Evolutionary conservation across 78 protist species (phyloP).

Genomic region (Dictyostelium purpureum): DNA sequence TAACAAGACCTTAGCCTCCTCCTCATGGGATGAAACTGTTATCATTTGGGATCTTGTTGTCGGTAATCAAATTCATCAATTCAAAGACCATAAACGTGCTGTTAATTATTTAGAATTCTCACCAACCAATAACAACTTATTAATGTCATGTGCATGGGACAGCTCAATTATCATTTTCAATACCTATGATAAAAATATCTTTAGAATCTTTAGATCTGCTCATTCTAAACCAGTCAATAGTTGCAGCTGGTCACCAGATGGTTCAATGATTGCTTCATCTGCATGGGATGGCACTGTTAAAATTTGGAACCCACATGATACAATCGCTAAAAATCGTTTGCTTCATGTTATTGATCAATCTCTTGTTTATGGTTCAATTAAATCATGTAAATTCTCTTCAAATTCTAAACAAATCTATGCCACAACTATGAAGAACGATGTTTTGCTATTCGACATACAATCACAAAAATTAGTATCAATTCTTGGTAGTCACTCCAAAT

Average conservation of each 20-base stretch:
- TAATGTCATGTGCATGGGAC: slow-evolving; percentile 71
- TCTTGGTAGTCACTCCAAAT: slow-evolving; percentile 39
- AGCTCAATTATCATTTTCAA: slow-evolving; percentile 19
- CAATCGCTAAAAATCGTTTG: slow-evolving; percentile 1
- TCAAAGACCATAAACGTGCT: slow-evolving; percentile 70
- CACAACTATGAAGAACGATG: slow-evolving; percentile 50
- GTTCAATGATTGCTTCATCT: slow-evolving; percentile 58
- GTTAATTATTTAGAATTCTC: slow-evolving; percentile 44
- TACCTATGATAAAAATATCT: background rate
- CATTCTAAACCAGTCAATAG: slow-evolving; percentile 73
- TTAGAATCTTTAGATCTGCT: slow-evolving; percentile 12
- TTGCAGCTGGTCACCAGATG: slow-evolving; percentile 42
- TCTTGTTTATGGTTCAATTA: background rate
- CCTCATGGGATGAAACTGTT: slow-evolving; percentile 71
- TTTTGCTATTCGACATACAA: slow-evolving; percentile 26
- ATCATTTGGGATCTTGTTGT: slow-evolving; percentile 80
- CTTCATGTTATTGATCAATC: slow-evolving; percentile 29
- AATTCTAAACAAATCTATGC: slow-evolving; percentile 68
- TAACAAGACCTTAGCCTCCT: slow-evolving; percentile 61
- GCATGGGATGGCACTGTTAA: slow-evolving; percentile 78
- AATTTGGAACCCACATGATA: slow-evolving; percentile 57
- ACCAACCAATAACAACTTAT: slow-evolving; percentile 6
- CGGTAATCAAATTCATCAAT: slow-evolving; percentile 17
- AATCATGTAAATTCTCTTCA: slow-evolving; percentile 38
- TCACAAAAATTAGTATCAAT: slow-evolving; percentile 14